Evolutionary conservation across 257 asterid species (phyloP).

Genomic region (Eucommia ulmoides): DNA sequence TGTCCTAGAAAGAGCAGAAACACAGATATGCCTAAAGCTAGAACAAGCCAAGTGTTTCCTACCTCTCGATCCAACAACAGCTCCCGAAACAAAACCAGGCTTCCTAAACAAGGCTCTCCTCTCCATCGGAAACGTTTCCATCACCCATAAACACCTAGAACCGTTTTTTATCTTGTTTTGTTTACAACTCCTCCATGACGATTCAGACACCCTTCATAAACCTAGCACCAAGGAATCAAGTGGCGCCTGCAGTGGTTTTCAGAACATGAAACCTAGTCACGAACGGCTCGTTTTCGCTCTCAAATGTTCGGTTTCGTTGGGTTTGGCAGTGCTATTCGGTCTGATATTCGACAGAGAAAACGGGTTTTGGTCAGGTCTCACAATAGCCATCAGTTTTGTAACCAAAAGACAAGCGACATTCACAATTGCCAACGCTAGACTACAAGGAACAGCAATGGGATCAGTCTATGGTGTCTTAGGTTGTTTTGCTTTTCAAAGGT

Average conservation of each 20-base stretch:
- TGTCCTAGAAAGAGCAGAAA: constrained; percentile 17
- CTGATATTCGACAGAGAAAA: constrained; percentile 47
- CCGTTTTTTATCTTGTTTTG: constrained; percentile 64
- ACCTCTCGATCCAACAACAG: constrained; percentile 26
- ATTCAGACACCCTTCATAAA: constrained; percentile 8
- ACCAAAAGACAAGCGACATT: constrained; percentile 65
- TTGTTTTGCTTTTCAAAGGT: constrained; percentile 51
- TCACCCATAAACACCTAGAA: constrained; percentile 26
- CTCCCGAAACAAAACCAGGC: constrained; percentile 28
- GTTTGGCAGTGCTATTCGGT: constrained; percentile 56
- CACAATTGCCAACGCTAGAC: constrained; percentile 52
- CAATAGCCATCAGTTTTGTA: constrained; percentile 62
- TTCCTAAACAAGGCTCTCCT: constrained; percentile 23
- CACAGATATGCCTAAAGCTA: constrained; percentile 13
- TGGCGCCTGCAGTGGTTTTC: constrained; percentile 3
- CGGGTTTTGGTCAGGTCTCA: constrained; percentile 73
- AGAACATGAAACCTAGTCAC: constrained; percentile 14
- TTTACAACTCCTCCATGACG: constrained; percentile 39
- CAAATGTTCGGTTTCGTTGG: constrained; percentile 58
- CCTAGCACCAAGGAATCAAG: constrained; percentile 8
- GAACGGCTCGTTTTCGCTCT: constrained; percentile 48
- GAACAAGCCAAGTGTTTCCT: constrained; percentile 25
- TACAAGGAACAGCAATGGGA: constrained; percentile 88
- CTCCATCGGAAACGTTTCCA: constrained; percentile 30
- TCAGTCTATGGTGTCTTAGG: constrained; percentile 71